A percentile compares a stretch with the other conserved stretches of the same genome.
Evolutionary conservation across 1,284 basidiomycete genomes (phyloP).

Genomic region (Cerioporus squamosus): DNA sequence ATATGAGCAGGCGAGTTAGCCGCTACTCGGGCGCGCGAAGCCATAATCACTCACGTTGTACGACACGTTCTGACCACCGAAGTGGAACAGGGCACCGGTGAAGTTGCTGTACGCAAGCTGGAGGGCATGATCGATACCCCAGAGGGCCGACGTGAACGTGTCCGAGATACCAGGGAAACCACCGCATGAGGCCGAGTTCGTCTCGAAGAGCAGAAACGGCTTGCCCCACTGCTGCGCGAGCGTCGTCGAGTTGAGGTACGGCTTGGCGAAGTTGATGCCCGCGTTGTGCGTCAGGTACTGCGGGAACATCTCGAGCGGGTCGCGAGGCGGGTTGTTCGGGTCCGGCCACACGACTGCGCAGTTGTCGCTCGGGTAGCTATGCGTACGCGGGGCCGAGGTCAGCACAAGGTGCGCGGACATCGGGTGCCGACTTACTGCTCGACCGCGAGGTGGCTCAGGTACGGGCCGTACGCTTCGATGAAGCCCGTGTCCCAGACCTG

Average conservation of each 20-base stretch:
- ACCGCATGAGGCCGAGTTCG: slow-evolving; percentile 81
- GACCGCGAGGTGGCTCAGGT: slow-evolving; percentile 47
- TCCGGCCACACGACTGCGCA: slow-evolving; percentile 38
- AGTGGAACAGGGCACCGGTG: slow-evolving; percentile 58
- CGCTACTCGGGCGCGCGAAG: not conserved
- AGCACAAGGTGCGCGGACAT: not conserved
- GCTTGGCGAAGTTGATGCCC: slow-evolving; percentile 46
- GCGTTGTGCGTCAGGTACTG: slow-evolving; percentile 62
- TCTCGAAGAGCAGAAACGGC: slow-evolving; percentile 72
- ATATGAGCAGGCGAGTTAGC: not conserved
- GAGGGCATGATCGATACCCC: slow-evolving; percentile 43
- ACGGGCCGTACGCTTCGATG: slow-evolving; percentile 41
- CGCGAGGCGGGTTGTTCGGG: slow-evolving; percentile 29
- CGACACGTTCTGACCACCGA: slow-evolving; percentile 68
- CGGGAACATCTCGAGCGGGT: slow-evolving; percentile 57
- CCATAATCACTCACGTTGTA: slow-evolving; percentile 55
- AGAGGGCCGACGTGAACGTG: slow-evolving; percentile 53
- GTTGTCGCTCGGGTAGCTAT: slow-evolving; percentile 54
- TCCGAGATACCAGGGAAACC: slow-evolving; percentile 79
- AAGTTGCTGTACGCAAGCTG: slow-evolving; percentile 61
- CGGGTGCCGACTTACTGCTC: slow-evolving; percentile 46
- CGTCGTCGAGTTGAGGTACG: slow-evolving; percentile 55
- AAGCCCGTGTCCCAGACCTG: slow-evolving; percentile 52
- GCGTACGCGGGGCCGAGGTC: not conserved
- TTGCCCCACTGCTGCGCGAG: slow-evolving; percentile 47